A percentile compares a stretch with the other conserved stretches of the same genome.
These are phyloP conservation scores for Aethionema arabicum DNA, from an alignment of 345 rosid genomes.

Conservation along the genomic window DNA sequence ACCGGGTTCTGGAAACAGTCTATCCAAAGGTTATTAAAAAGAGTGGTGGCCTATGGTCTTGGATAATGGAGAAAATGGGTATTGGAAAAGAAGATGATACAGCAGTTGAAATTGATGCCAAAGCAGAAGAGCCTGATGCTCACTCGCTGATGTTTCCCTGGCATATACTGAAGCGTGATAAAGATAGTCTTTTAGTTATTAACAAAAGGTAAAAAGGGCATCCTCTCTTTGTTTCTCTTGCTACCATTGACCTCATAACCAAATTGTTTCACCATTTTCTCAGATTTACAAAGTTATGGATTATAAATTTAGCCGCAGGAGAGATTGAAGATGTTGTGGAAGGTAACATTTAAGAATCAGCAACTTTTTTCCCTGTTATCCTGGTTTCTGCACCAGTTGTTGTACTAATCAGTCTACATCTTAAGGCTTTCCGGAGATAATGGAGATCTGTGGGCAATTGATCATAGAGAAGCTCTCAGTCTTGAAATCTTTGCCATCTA, in stretches of 20 bases:
- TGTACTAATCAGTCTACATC: constrained; percentile 19
- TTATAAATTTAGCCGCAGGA: constrained; percentile 64
- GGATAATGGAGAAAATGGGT: constrained; percentile 64
- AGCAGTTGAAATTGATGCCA: constrained; percentile 38
- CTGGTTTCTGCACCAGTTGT: constrained; percentile 7
- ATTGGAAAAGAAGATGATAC: constrained; percentile 44
- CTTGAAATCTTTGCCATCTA: constrained; percentile 56
- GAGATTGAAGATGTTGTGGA: constrained; percentile 56
- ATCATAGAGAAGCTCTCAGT: constrained; percentile 60
- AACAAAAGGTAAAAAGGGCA: constrained; percentile 57
- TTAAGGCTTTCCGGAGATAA: constrained; percentile 55
- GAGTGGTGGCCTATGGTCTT: constrained; percentile 59
- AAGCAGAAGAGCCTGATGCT: constrained; percentile 50
- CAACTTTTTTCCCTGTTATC: constrained; percentile 11
- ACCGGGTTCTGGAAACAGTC: constrained; percentile 82
- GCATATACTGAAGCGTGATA: constrained; percentile 68
- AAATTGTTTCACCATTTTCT: constrained; percentile 31
- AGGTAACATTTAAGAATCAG: constrained; percentile 50
- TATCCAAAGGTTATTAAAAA: constrained; percentile 55
- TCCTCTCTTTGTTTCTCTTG: constrained; percentile 12
- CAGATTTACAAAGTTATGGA: constrained; percentile 85
- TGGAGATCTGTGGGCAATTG: constrained; percentile 53
- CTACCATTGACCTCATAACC: constrained; percentile 6
- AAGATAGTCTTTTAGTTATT: constrained; percentile 48
- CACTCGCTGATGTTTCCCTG: constrained; percentile 66